phyloP scores from a whole-genome alignment of 2,329 filamentous ascomycete genomes.

The Emydomyces testavorans region DNA sequence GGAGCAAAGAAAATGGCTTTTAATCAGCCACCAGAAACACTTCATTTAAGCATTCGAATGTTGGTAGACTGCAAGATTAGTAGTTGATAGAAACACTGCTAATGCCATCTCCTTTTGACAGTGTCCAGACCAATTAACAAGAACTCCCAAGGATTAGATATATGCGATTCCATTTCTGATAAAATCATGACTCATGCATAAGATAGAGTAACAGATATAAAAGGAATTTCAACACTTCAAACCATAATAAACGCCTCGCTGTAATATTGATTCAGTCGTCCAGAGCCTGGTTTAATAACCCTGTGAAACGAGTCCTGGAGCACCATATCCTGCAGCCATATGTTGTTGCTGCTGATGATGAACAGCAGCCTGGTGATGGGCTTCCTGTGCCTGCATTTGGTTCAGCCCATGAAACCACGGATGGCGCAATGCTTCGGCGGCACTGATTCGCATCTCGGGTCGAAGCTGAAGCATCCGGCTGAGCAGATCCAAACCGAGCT shows the following conservation, averaged over 20 bases:
- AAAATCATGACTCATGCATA: too few relatives aligned
- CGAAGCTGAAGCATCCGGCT: constrained; percentile 84
- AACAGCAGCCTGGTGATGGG: constrained; percentile 31
- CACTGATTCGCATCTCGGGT: constrained; percentile 82
- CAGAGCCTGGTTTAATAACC: constrained; percentile 13
- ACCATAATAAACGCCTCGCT: constrained; percentile 9
- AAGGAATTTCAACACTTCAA: not conserved
- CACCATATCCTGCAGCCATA: constrained; percentile 29
- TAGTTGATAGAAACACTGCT: too few relatives aligned
- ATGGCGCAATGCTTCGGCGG: constrained; percentile 73
- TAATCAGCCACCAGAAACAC: too few relatives aligned
- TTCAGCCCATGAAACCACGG: constrained; percentile 73
- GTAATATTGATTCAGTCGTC: not conserved
- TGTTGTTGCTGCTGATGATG: constrained; percentile 23
- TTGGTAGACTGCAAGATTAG: too few relatives aligned
- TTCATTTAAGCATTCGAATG: too few relatives aligned
- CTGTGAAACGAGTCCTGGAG: constrained; percentile 24
- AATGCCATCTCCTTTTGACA: too few relatives aligned
- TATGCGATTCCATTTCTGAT: too few relatives aligned
- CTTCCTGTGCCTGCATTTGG: constrained; percentile 40
- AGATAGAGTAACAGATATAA: too few relatives aligned
- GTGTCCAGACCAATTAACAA: too few relatives aligned
- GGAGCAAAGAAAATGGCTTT: too few relatives aligned
- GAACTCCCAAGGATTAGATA: too few relatives aligned
- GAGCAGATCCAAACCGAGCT: constrained; percentile 72